A percentile compares a stretch with the other conserved stretches of the same genome.
phyloP scores from a whole-genome alignment of 202 grass and related monocot genomes.

The Miscanthus sacchariflorus region DNA sequence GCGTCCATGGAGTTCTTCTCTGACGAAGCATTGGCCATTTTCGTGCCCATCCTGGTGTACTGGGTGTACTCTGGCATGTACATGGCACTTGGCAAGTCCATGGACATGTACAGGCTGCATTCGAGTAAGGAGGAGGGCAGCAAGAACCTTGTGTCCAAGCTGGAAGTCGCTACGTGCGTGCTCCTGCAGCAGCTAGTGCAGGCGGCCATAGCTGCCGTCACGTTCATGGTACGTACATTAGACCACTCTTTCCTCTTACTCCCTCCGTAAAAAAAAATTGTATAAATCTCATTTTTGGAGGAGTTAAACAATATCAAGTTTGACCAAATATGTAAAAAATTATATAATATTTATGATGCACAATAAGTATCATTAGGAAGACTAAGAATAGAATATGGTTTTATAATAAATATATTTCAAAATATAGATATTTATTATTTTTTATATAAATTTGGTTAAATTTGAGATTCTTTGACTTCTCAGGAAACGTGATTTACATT shows the following conservation, averaged over 20 bases:
- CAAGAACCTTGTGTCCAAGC: slow-evolving; percentile 45
- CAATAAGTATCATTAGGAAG: too few species aligned
- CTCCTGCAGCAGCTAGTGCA: slow-evolving; percentile 55
- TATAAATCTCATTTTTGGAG: too few species aligned
- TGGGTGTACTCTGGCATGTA: slow-evolving; percentile 53
- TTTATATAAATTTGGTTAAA: too few species aligned
- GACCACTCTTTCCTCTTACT: background rate
- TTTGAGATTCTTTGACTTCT: too few species aligned
- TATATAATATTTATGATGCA: too few species aligned
- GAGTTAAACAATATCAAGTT: too few species aligned
- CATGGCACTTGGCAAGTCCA: slow-evolving; percentile 33
- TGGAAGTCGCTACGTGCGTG: slow-evolving; percentile 40
- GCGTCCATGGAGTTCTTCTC: slow-evolving; percentile 16
- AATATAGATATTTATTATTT: too few species aligned
- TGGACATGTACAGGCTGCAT: slow-evolving; percentile 55
- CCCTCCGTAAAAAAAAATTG: too few species aligned
- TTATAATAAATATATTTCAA: too few species aligned
- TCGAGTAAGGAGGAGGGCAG: slow-evolving; percentile 44
- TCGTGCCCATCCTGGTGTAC: slow-evolving; percentile 55
- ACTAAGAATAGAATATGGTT: too few species aligned
- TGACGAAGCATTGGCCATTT: background rate
- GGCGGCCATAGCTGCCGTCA: slow-evolving; percentile 17
- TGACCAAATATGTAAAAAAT: too few species aligned
- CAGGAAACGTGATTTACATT: too few species aligned
- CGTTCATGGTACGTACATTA: slow-evolving; percentile 33